Conservation (phyloP, 306 rosid genomes). For the Quercus gilva region DNA sequence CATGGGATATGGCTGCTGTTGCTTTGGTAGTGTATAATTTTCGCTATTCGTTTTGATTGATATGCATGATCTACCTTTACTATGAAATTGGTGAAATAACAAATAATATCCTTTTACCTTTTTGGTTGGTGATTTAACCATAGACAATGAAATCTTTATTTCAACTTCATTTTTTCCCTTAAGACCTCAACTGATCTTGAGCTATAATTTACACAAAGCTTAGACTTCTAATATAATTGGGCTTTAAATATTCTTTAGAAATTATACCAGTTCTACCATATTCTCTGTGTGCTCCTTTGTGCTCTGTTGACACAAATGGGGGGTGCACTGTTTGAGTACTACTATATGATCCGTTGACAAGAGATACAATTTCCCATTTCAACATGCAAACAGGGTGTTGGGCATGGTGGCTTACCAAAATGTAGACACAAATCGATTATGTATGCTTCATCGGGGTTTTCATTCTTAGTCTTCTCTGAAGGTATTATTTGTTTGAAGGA, state of each 20-base stretch:
- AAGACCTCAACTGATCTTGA: not conserved
- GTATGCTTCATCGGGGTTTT: not conserved
- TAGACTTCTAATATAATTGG: not conserved
- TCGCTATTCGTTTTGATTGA: not conserved
- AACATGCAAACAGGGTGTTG: not conserved
- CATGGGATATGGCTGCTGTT: conserved; percentile 99
- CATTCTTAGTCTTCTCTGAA: not conserved
- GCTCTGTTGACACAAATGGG: not conserved
- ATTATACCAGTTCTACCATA: not conserved
- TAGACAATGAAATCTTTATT: not conserved
- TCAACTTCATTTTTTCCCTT: not conserved
- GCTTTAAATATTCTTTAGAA: not conserved
- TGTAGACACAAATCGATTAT: not conserved
- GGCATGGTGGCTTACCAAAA: not conserved
- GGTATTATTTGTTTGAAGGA: not conserved
- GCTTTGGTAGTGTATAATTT: conserved; percentile 62
- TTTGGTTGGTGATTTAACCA: not conserved
- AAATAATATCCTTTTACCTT: not conserved
- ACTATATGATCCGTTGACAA: not conserved
- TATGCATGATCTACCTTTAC: not conserved
- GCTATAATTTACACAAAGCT: not conserved
- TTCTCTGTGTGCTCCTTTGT: not conserved
- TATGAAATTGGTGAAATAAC: not conserved
- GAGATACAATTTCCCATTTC: not conserved
- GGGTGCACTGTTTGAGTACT: too few species aligned